Conservation (phyloP, 2,329 filamentous ascomycete species). For the Aspergillus fumigatus region DNA sequence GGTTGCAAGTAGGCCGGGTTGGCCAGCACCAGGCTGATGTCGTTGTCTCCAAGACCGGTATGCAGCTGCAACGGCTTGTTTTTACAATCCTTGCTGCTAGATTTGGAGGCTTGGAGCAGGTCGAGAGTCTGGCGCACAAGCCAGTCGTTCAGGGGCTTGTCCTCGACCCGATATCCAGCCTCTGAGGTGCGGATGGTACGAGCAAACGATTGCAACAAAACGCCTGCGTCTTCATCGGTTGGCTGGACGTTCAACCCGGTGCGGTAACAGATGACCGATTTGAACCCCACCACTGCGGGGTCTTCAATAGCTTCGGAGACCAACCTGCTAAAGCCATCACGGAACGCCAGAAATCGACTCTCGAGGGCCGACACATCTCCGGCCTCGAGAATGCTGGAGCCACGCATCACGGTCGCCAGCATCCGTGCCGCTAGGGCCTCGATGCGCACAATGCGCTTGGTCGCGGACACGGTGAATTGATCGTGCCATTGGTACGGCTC, state of each 20-base stretch:
- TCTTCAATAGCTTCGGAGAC: slow-evolving; percentile 60
- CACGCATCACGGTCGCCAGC: slow-evolving; percentile 45
- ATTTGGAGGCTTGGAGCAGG: slow-evolving; percentile 46
- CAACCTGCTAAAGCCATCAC: slow-evolving; percentile 26
- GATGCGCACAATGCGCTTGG: slow-evolving; percentile 72
- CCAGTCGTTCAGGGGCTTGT: slow-evolving; percentile 64
- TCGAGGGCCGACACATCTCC: slow-evolving; percentile 17
- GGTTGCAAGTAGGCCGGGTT: slow-evolving; percentile 72
- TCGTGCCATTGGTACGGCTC: slow-evolving; percentile 63
- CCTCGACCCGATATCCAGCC: slow-evolving; percentile 46
- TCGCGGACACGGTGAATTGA: slow-evolving; percentile 58
- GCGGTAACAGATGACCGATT: slow-evolving; percentile 77
- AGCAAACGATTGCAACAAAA: slow-evolving; percentile 24
- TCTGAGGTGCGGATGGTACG: slow-evolving; percentile 22
- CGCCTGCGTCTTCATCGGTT: slow-evolving; percentile 41
- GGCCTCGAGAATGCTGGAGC: slow-evolving; percentile 25
- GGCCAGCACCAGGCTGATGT: slow-evolving; percentile 64
- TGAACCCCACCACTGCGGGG: slow-evolving; percentile 70
- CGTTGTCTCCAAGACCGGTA: slow-evolving; percentile 75
- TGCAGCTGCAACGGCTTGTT: slow-evolving; percentile 80
- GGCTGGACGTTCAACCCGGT: slow-evolving; percentile 64
- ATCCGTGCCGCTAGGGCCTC: slow-evolving; percentile 66
- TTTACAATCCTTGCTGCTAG: slow-evolving; percentile 30
- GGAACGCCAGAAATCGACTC: slow-evolving; percentile 21
- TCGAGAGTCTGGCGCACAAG: slow-evolving; percentile 62